These are phyloP conservation scores for Microcera coccophila DNA, from an alignment of 2,329 filamentous ascomycete species.

Conservation along the genomic window DNA sequence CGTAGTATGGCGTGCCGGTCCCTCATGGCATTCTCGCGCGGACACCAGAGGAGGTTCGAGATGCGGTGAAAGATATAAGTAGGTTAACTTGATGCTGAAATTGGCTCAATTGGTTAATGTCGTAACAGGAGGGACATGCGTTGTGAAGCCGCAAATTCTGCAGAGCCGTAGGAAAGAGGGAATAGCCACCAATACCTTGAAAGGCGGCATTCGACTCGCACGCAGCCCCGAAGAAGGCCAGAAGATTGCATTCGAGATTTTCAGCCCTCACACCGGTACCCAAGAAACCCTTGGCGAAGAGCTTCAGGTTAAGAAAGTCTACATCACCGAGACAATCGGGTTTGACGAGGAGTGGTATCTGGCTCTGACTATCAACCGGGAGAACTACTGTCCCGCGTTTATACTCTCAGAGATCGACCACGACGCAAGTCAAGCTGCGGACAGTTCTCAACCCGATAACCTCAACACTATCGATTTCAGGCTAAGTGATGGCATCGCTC, in stretches of 20 bases:
- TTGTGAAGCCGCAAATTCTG: conserved; percentile 28
- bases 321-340: conserved; percentile 33
- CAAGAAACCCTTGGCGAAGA: conserved; percentile 5
- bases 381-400: conserved; percentile 36
- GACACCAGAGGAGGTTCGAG: conserved; percentile 18
- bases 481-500: conserved; percentile 26
- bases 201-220: conserved; percentile 8
- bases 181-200: conserved; percentile 8
- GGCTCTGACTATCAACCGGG: conserved; percentile 41
- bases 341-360: conserved; percentile 38
- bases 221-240: conserved; percentile 14
- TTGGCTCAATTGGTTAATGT: neutral
- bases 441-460: neutral
- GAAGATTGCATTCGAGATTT: conserved; percentile 18
- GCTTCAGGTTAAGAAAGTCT: conserved; percentile 29
- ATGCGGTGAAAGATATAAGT: conserved; percentile 25
- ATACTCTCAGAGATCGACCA: conserved; percentile 25
- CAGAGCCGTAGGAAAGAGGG: conserved; percentile 9
- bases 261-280: conserved; percentile 8
- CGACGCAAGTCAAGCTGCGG: conserved; percentile 17
- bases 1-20: conserved; percentile 25
- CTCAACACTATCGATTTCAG: conserved; percentile 23
- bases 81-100: neutral
- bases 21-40: conserved; percentile 21
- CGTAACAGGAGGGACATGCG: conserved; percentile 18